A percentile compares a stretch with the other conserved stretches of the same genome.
phyloP scores from a whole-genome alignment of 2,329 filamentous ascomycete species.

The Colletotrichum noveboracense region DNA sequence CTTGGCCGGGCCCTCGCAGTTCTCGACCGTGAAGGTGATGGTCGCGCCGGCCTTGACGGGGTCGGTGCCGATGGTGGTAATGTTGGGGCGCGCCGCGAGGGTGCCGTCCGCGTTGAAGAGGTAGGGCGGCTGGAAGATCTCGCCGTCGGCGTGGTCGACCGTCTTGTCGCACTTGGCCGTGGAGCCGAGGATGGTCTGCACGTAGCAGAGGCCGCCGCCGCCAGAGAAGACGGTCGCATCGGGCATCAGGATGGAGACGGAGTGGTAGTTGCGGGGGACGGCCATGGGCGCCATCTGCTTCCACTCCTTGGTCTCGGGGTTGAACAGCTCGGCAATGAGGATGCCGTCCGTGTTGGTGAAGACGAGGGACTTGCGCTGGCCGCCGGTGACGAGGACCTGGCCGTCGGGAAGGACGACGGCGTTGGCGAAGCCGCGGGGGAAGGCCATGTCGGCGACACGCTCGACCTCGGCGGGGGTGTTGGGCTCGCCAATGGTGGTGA shows the following conservation, averaged over 20 bases:
- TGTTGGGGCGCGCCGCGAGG: constrained; percentile 44
- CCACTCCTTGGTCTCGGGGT: constrained; percentile 46
- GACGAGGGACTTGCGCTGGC: constrained; percentile 43
- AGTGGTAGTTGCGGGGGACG: constrained; percentile 55
- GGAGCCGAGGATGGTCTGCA: constrained; percentile 18
- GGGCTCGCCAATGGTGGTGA: constrained; percentile 51
- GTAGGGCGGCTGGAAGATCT: constrained; percentile 63
- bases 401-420: constrained; percentile 55
- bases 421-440: constrained; percentile 48
- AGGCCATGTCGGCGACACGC: constrained; percentile 36
- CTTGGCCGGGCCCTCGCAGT: constrained; percentile 34
- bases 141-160: constrained; percentile 57
- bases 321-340: constrained; percentile 50
- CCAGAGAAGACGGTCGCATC: constrained; percentile 56
- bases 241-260: constrained; percentile 50
- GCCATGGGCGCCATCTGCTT: constrained; percentile 38
- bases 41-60: constrained; percentile 30
- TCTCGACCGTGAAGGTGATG: constrained; percentile 29
- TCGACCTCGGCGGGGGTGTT: constrained; percentile 27
- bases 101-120: constrained; percentile 52
- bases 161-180: constrained; percentile 40
- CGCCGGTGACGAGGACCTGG: constrained; percentile 51
- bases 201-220: constrained; percentile 57
- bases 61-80: constrained; percentile 33
- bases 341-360: constrained; percentile 50